Conservation (phyloP, 371 early-diverging fungal genomes). For the Dichotomocladium elegans region DNA sequence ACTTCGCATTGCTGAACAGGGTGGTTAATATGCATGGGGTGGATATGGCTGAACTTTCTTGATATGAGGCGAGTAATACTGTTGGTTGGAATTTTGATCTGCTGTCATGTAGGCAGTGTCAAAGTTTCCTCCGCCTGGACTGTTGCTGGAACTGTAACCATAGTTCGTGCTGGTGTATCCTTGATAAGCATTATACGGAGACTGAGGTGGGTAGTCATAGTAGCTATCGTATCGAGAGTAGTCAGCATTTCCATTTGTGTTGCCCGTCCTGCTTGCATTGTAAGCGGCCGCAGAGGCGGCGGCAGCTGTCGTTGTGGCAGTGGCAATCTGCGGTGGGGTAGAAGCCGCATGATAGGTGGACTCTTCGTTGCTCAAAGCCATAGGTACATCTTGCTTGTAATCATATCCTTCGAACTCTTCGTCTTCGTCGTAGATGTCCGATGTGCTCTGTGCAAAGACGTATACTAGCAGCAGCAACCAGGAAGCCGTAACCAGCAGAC, state of each 20-base stretch:
- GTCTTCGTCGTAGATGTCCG: conserved; percentile 26
- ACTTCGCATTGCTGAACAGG: no score
- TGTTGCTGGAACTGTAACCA: conserved; percentile 1
- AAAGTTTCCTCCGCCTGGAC: no score
- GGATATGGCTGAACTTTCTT: no score
- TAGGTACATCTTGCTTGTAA: conserved; percentile 17
- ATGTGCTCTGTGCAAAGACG: conserved; percentile 11
- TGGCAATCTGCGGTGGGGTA: not conserved
- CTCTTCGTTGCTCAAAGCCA: conserved; percentile 14
- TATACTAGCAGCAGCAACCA: conserved; percentile 14
- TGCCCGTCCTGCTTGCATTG: no score
- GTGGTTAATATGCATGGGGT: no score
- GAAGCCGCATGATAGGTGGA: conserved; percentile 6
- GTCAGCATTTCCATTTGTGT: not conserved
- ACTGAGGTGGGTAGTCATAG: conserved; percentile 13
- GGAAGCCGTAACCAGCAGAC: conserved; percentile 9
- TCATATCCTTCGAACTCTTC: conserved; percentile 20
- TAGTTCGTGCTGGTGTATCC: not conserved
- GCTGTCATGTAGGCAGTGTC: conserved; percentile 16
- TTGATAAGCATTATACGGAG: conserved; percentile 13
- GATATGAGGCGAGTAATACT: conserved; percentile 10
- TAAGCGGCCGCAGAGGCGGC: no score
- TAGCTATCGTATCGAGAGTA: conserved; percentile 8
- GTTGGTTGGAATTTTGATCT: conserved; percentile 5
- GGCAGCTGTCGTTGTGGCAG: no score